Base-by-base conservation (phyloP, 768 basidiomycete genomes). In the Xerocomellus amylosporus region DNA sequence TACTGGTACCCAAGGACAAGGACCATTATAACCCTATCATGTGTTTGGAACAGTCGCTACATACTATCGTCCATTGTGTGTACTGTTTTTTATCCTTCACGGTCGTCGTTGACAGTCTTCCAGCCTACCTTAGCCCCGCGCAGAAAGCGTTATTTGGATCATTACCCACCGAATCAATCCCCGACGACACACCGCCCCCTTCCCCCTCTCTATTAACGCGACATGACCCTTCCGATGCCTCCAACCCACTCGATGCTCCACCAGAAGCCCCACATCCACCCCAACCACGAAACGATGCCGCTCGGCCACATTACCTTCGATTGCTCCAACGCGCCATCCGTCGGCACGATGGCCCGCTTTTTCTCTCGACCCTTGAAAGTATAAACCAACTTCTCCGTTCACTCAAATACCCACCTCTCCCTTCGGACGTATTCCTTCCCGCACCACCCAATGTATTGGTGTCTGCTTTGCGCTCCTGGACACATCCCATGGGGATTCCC, bases 21-120 rank as follows among this genome's bases (percentile, higher is more conserved):
- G 90, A 93, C 61, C 88, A 92, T 60, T 93, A 92, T 70, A 87
- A 89, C 66, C 91, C 91, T 14, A 86, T 93, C 52, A 79, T 86
- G 77, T 88, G 88, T 64, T 74, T 93, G 33, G 87, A 90, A 73
- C 77, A 79, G 55, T 79, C 85, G 12, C 70, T 93, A 28, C 78
- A 85, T 67, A 83, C 83, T 46, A 90, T 93, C 43, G 71, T 91
- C 54, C 81, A 88, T 71, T 79, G 88, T 88, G 54, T n/a, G 68
- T 60, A 31, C 81, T 3, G 0, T 66, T n/a, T 31, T 33, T 69
- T 5, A n/a, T 31, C 31, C 15, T 36, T 8, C 12, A 13, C 53
- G 6, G 19, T 44, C 20, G 22, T 37, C 38, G 53, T 49, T 64
- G 13, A 66, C 55, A 24, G 45, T 38, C 53, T 51, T 22, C 34